Percentiles rank a stretch among this genome's conserved stretches.
Conservation (phyloP, 129 eudicot species). For the Dittrichia graveolens region DNA sequence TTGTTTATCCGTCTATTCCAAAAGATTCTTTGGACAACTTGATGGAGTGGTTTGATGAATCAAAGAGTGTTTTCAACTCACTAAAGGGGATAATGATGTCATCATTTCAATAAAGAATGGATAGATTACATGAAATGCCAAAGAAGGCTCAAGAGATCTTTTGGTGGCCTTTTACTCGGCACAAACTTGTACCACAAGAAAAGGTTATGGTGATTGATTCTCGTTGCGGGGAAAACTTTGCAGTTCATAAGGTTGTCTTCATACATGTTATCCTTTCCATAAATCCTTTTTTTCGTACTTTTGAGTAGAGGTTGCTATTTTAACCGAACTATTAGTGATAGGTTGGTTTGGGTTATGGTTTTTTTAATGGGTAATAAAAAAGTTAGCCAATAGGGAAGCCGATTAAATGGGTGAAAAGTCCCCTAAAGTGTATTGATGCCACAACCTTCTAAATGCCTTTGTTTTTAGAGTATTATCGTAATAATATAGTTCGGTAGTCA, state of each 20-base stretch:
- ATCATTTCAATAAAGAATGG: slow-evolving; percentile 51
- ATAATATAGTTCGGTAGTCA: neutral
- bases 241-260: slow-evolving; percentile 79
- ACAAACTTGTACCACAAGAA: slow-evolving; percentile 81
- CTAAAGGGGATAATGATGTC: slow-evolving; percentile 67
- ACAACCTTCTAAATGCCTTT: neutral
- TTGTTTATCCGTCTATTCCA: slow-evolving; percentile 87
- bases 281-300: neutral
- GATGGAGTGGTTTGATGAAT: slow-evolving; percentile 76
- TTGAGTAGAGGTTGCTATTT: neutral
- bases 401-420: neutral
- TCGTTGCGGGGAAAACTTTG: slow-evolving; percentile 93
- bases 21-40: slow-evolving; percentile 71
- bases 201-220: slow-evolving; percentile 92
- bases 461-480: neutral
- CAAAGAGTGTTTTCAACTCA: slow-evolving; percentile 60
- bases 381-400: neutral
- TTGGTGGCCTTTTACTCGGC: slow-evolving; percentile 99
- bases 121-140: slow-evolving; percentile 76
- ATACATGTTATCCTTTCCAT: slow-evolving; percentile 1
- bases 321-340: neutral
- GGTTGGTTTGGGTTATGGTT: neutral
- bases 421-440: neutral
- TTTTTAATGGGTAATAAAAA: neutral
- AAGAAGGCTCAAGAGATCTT: slow-evolving; percentile 70